phyloP scores from a whole-genome alignment of 495 filamentous ascomycete species.

The Trichoderma erinaceum region DNA sequence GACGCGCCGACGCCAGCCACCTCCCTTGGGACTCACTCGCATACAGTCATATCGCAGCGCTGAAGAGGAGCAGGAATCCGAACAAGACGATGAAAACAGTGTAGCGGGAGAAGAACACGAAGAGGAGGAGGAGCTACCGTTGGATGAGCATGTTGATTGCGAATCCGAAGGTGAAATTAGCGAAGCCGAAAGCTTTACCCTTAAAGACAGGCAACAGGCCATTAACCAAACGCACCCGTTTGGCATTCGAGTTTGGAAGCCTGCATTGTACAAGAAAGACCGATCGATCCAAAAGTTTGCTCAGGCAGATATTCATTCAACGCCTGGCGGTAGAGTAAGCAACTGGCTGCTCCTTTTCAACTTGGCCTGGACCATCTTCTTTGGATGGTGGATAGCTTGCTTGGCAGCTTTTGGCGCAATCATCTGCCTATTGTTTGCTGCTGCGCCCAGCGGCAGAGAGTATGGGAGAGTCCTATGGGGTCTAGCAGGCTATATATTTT shows the following conservation, averaged over 20 bases:
- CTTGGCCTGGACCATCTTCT: constrained; percentile 80
- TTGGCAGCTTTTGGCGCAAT: constrained; percentile 65
- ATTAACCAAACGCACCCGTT: constrained; percentile 99
- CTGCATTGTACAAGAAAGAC: constrained; percentile 94
- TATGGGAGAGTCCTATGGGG: constrained; percentile 84
- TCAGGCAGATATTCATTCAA: constrained; percentile 95
- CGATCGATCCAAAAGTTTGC: constrained; percentile 93
- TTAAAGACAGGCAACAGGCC: constrained; percentile 91
- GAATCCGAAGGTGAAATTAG: constrained; percentile 59
- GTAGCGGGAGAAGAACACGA: constrained; percentile 25
- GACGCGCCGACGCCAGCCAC: constrained; percentile 59
- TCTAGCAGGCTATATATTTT: constrained; percentile 80
- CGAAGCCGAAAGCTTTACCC: constrained; percentile 75
- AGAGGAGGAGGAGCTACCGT: constrained; percentile 30
- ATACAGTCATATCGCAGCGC: constrained; percentile 46
- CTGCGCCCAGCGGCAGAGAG: constrained; percentile 70
- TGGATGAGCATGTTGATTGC: constrained; percentile 39
- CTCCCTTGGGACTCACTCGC: constrained; percentile 53
- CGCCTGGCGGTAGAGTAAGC: constrained; percentile 82
- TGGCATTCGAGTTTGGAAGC: constrained; percentile 98
- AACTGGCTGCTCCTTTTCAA: constrained; percentile 80
- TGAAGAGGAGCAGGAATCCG: constrained; percentile 24
- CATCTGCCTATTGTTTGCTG: constrained; percentile 73
- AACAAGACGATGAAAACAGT: constrained; percentile 28
- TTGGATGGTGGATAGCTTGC: constrained; percentile 95